These are phyloP conservation scores for Mucor indicus DNA, from an alignment of 371 early-diverging fungal genomes.

Conservation along the genomic window DNA sequence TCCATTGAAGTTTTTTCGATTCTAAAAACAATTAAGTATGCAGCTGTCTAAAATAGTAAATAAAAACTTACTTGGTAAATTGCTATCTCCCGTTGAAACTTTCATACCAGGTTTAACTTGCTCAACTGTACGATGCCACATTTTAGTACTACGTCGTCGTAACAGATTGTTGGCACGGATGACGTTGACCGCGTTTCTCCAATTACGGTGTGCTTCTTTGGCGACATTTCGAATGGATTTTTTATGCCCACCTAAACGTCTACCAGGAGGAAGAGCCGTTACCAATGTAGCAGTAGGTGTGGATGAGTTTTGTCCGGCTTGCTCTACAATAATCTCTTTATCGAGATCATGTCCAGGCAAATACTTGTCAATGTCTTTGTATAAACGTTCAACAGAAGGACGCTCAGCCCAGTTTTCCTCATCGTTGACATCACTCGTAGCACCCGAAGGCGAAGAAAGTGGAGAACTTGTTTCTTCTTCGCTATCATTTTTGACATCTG, in stretches of 20 bases:
- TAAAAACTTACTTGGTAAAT: constrained; percentile 27
- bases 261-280: constrained; percentile 18
- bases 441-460: no score
- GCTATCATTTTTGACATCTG: no score
- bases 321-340: constrained; percentile 68
- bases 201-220: constrained; percentile 46
- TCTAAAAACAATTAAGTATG: neutral
- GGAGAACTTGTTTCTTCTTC: no score
- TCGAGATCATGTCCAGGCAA: constrained; percentile 82
- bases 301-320: constrained; percentile 1
- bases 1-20: constrained; percentile 65
- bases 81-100: neutral
- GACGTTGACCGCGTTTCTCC: constrained; percentile 38
- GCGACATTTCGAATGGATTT: constrained; percentile 63
- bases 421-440: no score
- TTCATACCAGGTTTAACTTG: constrained; percentile 52
- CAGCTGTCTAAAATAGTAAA: neutral
- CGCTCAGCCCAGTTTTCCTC: constrained; percentile 63
- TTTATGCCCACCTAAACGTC: constrained; percentile 42
- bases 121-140: constrained; percentile 61
- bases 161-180: constrained; percentile 36
- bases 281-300: constrained; percentile 16
- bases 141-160: constrained; percentile 55
- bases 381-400: constrained; percentile 71
- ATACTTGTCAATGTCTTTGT: constrained; percentile 72